Evolutionary conservation across 192 early-diverging fungal genomes (phyloP).

Genomic region (Coemansia javaensis): DNA sequence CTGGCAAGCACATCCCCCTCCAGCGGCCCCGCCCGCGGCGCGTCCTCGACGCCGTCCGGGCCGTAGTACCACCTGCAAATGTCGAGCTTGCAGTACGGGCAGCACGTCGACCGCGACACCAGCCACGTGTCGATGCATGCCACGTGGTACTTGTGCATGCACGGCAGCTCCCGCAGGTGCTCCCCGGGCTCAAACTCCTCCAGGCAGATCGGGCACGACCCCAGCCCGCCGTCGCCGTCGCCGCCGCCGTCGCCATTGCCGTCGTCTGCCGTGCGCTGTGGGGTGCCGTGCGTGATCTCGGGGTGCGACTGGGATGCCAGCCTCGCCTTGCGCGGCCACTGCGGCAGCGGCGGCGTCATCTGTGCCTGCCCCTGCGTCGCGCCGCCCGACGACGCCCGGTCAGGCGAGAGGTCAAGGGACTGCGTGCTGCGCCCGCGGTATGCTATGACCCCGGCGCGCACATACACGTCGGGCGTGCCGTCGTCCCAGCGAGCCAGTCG

Average conservation of each 20-base stretch:
- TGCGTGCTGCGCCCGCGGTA: conserved; percentile 25
- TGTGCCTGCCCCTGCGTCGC: background rate
- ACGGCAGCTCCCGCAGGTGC: conserved; percentile 60
- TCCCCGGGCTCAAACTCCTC: conserved; percentile 64
- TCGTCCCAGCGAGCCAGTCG: conserved; percentile 11
- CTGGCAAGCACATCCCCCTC: background rate
- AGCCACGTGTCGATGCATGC: conserved; percentile 63
- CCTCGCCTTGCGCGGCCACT: conserved; percentile 11
- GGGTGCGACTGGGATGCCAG: conserved; percentile 25
- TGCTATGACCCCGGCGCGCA: conserved; percentile 8
- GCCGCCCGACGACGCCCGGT: background rate
- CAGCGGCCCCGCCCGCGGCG: conserved; percentile 4
- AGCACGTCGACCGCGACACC: conserved; percentile 50
- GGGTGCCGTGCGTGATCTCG: conserved; percentile 17
- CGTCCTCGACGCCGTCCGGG: conserved; percentile 16
- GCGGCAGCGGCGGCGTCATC: too few species aligned
- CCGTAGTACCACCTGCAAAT: conserved; percentile 47
- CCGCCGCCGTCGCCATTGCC: conserved; percentile 18
- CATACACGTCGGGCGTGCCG: background rate
- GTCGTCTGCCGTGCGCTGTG: conserved; percentile 9
- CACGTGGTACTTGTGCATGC: conserved; percentile 62
- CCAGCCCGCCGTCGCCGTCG: conserved; percentile 19
- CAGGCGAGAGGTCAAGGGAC: conserved; percentile 21
- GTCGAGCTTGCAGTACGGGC: conserved; percentile 52
- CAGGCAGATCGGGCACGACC: conserved; percentile 65